Conservation (phyloP, 2,329 filamentous ascomycete genomes). For the Neofusicoccum parvum region DNA sequence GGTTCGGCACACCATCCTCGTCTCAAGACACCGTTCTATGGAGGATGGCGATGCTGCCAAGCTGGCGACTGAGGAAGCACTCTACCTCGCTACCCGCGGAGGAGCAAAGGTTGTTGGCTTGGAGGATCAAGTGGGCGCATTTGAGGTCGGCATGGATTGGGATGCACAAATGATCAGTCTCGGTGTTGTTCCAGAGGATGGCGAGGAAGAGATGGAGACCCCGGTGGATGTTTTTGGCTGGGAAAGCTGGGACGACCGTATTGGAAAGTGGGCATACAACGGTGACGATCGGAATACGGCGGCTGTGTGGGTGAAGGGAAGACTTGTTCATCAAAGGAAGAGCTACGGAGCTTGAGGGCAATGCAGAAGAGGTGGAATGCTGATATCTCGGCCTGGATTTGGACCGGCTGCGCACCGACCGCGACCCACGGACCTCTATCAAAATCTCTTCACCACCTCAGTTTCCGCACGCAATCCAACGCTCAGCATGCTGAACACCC, state of each 20-base stretch:
- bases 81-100: slow-evolving; percentile 86
- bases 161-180: slow-evolving; percentile 84
- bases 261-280: slow-evolving; percentile 93
- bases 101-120: slow-evolving; percentile 82
- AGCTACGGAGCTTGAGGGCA: not conserved
- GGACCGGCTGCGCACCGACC: not conserved
- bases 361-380: not conserved
- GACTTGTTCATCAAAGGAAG: slow-evolving; percentile 31
- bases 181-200: slow-evolving; percentile 41
- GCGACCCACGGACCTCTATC: slow-evolving; percentile 1
- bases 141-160: slow-evolving; percentile 85
- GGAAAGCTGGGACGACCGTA: slow-evolving; percentile 81
- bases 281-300: slow-evolving; percentile 91
- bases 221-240: slow-evolving; percentile 88
- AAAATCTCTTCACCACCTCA: not conserved
- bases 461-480: not conserved
- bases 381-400: not conserved
- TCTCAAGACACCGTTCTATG: slow-evolving; percentile 72
- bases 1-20: slow-evolving; percentile 78
- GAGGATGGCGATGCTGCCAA: slow-evolving; percentile 54
- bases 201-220: slow-evolving; percentile 45
- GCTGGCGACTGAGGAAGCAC: slow-evolving; percentile 79
- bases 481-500: not conserved
- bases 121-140: slow-evolving; percentile 70
- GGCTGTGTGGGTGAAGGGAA: slow-evolving; percentile 85